Evolutionary conservation across 768 basidiomycete genomes (phyloP).

Genomic region (Obba rivulosa): DNA sequence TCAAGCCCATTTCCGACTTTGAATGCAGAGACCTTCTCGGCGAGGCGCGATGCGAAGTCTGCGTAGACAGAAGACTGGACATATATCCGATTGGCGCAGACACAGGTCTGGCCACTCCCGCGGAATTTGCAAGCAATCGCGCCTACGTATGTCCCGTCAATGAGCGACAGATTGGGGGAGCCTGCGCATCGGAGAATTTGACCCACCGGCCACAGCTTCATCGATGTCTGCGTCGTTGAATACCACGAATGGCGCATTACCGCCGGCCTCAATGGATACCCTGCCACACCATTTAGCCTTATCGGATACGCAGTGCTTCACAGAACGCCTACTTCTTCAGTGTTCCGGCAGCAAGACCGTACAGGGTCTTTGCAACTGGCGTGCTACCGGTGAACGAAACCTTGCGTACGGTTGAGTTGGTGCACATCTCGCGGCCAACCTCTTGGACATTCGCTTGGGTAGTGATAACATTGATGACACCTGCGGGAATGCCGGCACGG

Average conservation of each 20-base stretch:
- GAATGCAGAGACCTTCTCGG: slow-evolving; percentile 76
- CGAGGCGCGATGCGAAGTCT: slow-evolving; percentile 83
- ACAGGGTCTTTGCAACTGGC: slow-evolving; percentile 69
- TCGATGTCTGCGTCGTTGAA: slow-evolving; percentile 96
- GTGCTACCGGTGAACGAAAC: slow-evolving; percentile 91
- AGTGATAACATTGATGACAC: slow-evolving; percentile 92
- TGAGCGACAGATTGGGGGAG: background rate
- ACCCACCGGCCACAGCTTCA: slow-evolving; percentile 77
- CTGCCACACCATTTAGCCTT: slow-evolving; percentile 21
- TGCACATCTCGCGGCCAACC: slow-evolving; percentile 94
- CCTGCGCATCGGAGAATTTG: background rate
- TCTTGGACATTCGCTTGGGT: slow-evolving; percentile 78
- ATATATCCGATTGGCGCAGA: slow-evolving; percentile 88
- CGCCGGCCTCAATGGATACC: slow-evolving; percentile 82
- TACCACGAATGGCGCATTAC: slow-evolving; percentile 94
- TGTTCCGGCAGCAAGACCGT: slow-evolving; percentile 66
- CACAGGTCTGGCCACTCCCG: slow-evolving; percentile 74
- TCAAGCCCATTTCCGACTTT: slow-evolving; percentile 88
- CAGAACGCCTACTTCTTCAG: slow-evolving; percentile 64
- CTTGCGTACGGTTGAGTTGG: slow-evolving; percentile 81
- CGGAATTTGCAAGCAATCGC: slow-evolving; percentile 80
- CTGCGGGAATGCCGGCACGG: slow-evolving; percentile 91
- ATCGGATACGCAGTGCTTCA: background rate
- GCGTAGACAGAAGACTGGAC: slow-evolving; percentile 91
- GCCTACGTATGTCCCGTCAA: slow-evolving; percentile 31